phyloP scores from a whole-genome alignment of 2,329 filamentous ascomycete species.

The Sporothrix variecibatus region DNA sequence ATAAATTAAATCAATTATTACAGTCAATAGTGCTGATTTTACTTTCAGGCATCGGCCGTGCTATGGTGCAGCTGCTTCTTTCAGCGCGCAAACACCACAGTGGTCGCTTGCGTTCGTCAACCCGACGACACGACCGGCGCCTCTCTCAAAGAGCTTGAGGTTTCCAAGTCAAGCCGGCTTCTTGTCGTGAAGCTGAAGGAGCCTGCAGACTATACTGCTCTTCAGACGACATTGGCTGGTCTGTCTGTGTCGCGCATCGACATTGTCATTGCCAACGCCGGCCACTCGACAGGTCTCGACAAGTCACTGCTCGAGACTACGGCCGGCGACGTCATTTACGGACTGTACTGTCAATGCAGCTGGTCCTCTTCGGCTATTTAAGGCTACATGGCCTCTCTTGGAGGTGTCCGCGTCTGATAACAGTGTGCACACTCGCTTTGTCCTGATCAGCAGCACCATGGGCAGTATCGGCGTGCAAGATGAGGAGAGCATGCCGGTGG shows the following conservation, averaged over 20 bases:
- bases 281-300: conserved; percentile 30
- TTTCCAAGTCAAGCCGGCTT: conserved; percentile 28
- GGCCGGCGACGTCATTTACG: conserved; percentile 28
- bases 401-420: not conserved
- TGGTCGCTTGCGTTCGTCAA: conserved; percentile 35
- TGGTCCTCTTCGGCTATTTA: conserved; percentile 34
- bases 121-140: conserved; percentile 46
- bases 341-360: conserved; percentile 35
- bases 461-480: conserved; percentile 34
- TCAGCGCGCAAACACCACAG: conserved; percentile 33
- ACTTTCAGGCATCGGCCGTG: conserved; percentile 29
- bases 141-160: conserved; percentile 75
- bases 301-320: conserved; percentile 30
- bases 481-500: conserved; percentile 31
- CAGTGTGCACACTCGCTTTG: conserved; percentile 29
- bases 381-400: conserved; percentile 33
- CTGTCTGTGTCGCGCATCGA: conserved; percentile 31
- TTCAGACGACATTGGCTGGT: conserved; percentile 26
- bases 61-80: conserved; percentile 25
- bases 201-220: conserved; percentile 24
- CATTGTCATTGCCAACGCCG: conserved; percentile 38
- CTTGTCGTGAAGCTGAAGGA: conserved; percentile 34
- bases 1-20: not conserved
- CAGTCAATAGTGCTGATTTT: not conserved
- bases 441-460: conserved; percentile 34